Evolutionary conservation across 2,329 filamentous ascomycete genomes (phyloP), one percentile per base, ranked within the genome.

Genomic region (Eutypella sp.): DNA sequence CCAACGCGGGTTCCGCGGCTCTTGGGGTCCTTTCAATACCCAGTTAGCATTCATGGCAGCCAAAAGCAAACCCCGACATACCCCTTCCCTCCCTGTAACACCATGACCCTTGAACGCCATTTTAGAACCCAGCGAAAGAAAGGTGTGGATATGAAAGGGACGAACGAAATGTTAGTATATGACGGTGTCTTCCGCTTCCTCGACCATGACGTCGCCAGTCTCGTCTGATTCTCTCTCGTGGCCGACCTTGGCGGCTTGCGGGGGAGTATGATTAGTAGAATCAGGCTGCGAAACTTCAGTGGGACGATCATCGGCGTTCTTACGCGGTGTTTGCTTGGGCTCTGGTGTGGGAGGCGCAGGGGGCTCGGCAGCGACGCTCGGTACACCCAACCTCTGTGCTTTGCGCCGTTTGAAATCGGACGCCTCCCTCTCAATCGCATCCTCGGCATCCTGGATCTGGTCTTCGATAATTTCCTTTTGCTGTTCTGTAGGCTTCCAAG

Each of bases 141-240:
- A 46, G 39, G 42, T 33, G 41, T 31, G 24, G 38, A 16, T 27
- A 44, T 38, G 18, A 20, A 37, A 20, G 2, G 41, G 40, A 27
- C 16, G 34, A 41, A 18, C 37, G 25, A 43, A 31, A 16, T 40
- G 44, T 58, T 71, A 96, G 71, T 96, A 96, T 48, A 95, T 92
- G 44, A 96, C 89, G 57, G 85, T 90, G 59, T 96, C 90, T 70
- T 96, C 90, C 49, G 89, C 88, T 45, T 85, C 87, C 65, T 89
- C 87, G 44, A 93, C 82, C 54, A 95, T 76, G 46, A 92, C 84
- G 59, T 91, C 87, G 44, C 82, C 86, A 42, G 79, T 83, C 58
- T 91, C 86, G 48, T 86, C 76, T 55, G 77, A 62, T 47, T 72
- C 73, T 58, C 67, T 72, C 46, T 70, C 66, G 42, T 62, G 61